Base-by-base conservation (phyloP, 495 filamentous ascomycete genomes). In the Clavariopsis aquatica region DNA sequence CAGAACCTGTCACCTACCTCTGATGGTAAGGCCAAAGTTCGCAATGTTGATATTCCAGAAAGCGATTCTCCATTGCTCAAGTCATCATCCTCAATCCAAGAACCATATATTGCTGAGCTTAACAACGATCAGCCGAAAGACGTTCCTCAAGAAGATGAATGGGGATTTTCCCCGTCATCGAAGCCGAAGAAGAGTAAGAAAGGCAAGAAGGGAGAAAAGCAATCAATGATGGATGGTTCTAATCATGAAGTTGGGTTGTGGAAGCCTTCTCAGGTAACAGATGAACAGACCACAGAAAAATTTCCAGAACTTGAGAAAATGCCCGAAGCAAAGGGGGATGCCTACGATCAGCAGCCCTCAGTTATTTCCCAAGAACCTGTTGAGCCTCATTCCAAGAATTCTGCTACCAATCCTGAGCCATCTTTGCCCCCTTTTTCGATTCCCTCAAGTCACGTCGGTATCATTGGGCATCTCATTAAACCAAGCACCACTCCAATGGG, bases 121-220 rank as follows among this genome's bases (percentile, higher is more conserved):
- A 45, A 12, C 28, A 22, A 19, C 9, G 53, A 20, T 28, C 58
- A 59, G 43, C 20, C 36, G 22, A 52, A 22, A 6, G 54, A 60
- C 17, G 12, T 29, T 31, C 13, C 27, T 19, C 15, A 57, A 22
- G 62, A 62, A 49, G 57, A 70, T 34, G 62, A 66, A n/a, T 52
- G 24, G 49, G 17, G 29, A 26, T 26, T 36, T n/a, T 36, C 69
- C 12, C 49, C 58, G 12, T 28, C 58, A 9, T 71, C 72, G 43
- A 66, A 69, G 19, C 26, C 22, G n/a, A 71, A 69, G 46, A 71
- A 69, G 57, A 34, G 36, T 26, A 71, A 68, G 52, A 68, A 71
- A 51, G 68, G 61, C 49, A 71, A 71, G 60, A 71, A 71, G 38
- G 22, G 10, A 24, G 65, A 66, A 46, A 29, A 53, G 41, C n/a